These are phyloP conservation scores for Termitomyces bulborhizus DNA, from an alignment of 768 basidiomycete species.

Conservation along the genomic window DNA sequence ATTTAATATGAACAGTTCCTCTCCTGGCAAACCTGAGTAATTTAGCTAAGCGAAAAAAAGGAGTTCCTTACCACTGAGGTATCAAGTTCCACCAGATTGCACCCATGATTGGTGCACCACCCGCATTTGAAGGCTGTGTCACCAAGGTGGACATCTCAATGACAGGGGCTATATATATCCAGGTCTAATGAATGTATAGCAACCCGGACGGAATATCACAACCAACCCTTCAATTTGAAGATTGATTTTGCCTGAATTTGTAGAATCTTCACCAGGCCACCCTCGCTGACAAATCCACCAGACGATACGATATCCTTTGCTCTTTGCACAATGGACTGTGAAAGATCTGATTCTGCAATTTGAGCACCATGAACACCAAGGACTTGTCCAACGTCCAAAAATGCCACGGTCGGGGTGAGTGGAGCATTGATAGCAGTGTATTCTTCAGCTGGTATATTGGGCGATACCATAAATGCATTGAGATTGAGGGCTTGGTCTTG, in stretches of 20 bases:
- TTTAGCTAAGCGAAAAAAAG: not conserved
- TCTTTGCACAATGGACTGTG: not conserved
- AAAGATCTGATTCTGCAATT: not conserved
- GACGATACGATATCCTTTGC: conserved; percentile 11
- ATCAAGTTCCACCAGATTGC: conserved; percentile 9
- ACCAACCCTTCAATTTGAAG: conserved; percentile 5
- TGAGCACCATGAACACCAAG: conserved; percentile 2
- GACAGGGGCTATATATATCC: conserved; percentile 8
- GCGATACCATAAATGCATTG: not conserved
- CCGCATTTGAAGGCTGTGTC: not conserved
- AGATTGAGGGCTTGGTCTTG: conserved; percentile 11
- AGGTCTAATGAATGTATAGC: not conserved
- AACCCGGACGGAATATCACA: not conserved
- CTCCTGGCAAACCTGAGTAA: not conserved
- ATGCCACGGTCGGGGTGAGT: not conserved
- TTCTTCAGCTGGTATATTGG: not conserved
- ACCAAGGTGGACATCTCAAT: conserved; percentile 1
- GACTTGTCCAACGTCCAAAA: conserved; percentile 8
- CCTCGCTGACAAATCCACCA: conserved; percentile 10
- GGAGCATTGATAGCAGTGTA: conserved; percentile 6
- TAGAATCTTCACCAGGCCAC: conserved; percentile 7
- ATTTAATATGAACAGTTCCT: conserved; percentile 6
- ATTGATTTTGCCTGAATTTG: conserved; percentile 8
- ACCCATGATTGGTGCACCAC: not conserved
- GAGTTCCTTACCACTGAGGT: conserved; percentile 7